A percentile compares a stretch with the other conserved stretches of the same genome.
phyloP scores from a whole-genome alignment of 2,329 filamentous ascomycete species.

The Penicillium olsonii region DNA sequence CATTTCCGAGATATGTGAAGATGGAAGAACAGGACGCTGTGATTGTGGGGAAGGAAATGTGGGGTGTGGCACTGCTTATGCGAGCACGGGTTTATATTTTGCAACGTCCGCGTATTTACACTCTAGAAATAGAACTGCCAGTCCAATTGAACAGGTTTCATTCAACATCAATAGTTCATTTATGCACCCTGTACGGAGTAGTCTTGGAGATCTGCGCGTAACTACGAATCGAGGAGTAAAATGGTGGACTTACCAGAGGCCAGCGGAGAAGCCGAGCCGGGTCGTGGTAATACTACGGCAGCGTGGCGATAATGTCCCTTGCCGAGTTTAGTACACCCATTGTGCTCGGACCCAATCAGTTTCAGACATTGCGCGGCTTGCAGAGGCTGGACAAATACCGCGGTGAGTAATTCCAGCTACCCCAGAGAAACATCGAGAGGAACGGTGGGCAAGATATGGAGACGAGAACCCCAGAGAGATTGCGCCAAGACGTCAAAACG shows the following conservation, averaged over 20 bases:
- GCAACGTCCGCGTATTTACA: not conserved
- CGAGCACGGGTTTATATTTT: not conserved
- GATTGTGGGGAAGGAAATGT: constrained; percentile 24
- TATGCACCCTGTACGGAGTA: too few relatives aligned
- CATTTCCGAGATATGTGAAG: constrained; percentile 10
- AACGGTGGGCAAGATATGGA: constrained; percentile 1
- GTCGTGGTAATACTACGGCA: constrained; percentile 1
- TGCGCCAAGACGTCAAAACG: constrained; percentile 4
- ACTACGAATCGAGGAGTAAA: too few relatives aligned
- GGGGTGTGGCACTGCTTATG: constrained; percentile 24
- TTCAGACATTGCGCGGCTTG: not conserved
- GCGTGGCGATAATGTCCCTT: not conserved
- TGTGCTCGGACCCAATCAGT: not conserved
- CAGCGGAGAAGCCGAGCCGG: not conserved
- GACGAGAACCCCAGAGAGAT: not conserved
- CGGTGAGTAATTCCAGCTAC: not conserved
- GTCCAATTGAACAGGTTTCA: not conserved
- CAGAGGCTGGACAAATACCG: not conserved
- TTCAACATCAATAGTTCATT: too few relatives aligned
- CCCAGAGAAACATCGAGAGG: not conserved
- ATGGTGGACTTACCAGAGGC: not conserved
- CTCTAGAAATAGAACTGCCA: too few relatives aligned
- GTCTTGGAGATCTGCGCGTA: too few relatives aligned
- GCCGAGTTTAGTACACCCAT: not conserved
- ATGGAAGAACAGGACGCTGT: constrained; percentile 5